Evolutionary conservation across 768 basidiomycete genomes (phyloP), one percentile per base, ranked within the genome.

Genomic region (Trichaptum fuscoviolaceum): DNA sequence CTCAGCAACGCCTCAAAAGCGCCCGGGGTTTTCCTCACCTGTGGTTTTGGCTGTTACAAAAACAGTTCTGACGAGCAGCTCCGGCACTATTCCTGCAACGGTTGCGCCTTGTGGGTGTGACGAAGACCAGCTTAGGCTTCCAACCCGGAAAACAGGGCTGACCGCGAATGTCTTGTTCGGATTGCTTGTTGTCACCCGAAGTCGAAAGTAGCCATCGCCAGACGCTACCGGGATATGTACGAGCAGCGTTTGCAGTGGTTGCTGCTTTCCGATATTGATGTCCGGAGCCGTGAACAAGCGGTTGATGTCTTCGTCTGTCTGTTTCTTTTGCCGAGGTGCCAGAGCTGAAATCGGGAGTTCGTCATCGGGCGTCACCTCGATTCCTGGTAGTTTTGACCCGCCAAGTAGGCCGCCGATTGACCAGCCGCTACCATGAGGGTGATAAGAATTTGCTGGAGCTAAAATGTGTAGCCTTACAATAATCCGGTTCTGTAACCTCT

Each of bases 191-290:
- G 67, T 70, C 1, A 70, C 60, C 36, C 69, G 35, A 15, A 70
- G 61, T 15, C 69, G 59, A 57, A 70, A 70, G 35, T 70, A 70
- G 1, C 69, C 69, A 62, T 70, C 69, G 20, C 69, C 69, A 23
- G 62, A 63, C 18, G 67, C 57, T 7, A 70, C 69, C 10, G 69
- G 69, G 17, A 70, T 68, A 58, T 70, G 69, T 6, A 70, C 62
- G 20, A 30, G 30, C 18, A 70, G 60, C 8, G 69, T 68, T 57
- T 70, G 60, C 57, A 63, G 30, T 23, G 65, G 60, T 2, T 20
- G 35, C 36, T 69, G 68, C 34, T 63, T 23, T 1, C 52, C 35
- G 30, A 58, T 18, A 3, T 34, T 61, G 10, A 34, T 27, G 7
- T 65, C 42, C 3, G 36, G 24, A 52, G 42, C 2, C 15, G 42